phyloP scores from a whole-genome alignment of 202 grass and related monocot genomes.

The Schoenoplectus tabernaemontani region DNA sequence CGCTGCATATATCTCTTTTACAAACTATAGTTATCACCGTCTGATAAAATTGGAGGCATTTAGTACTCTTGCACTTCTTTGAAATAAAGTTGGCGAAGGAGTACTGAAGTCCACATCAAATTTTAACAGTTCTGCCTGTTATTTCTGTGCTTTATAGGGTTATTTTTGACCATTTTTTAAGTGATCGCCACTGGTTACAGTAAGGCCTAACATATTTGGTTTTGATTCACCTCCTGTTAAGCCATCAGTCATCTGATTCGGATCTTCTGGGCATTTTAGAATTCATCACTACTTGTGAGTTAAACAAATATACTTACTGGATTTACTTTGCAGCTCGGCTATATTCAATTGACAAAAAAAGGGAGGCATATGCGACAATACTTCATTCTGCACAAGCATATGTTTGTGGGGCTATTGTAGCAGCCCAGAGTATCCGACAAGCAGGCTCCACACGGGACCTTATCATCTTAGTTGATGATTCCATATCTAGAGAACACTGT shows the following conservation, averaged over 20 bases:
- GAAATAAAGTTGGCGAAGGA: no score
- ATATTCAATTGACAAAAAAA: constrained; percentile 47
- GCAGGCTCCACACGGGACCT: constrained; percentile 79
- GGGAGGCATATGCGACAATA: constrained; percentile 87
- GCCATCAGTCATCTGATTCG: no score
- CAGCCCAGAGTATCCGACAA: constrained; percentile 83
- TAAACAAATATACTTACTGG: neutral
- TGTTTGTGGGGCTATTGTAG: constrained; percentile 78
- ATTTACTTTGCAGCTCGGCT: constrained; percentile 46
- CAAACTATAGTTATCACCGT: no score
- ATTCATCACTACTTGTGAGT: neutral
- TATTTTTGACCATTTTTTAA: no score
- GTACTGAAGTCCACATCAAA: no score
- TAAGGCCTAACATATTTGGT: neutral
- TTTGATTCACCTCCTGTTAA: neutral
- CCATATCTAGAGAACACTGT: constrained; percentile 62
- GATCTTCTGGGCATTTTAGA: no score
- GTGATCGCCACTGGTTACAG: neutral
- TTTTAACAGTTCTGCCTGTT: no score
- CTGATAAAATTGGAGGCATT: neutral
- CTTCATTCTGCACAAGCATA: constrained; percentile 83
- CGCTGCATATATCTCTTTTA: no score
- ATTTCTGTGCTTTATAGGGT: no score
- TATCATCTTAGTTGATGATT: constrained; percentile 73
- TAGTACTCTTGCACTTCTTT: neutral